Evolutionary conservation across 108 stramenopile genomes (phyloP).

Genomic region (Aurantiochytrium sp.): DNA sequence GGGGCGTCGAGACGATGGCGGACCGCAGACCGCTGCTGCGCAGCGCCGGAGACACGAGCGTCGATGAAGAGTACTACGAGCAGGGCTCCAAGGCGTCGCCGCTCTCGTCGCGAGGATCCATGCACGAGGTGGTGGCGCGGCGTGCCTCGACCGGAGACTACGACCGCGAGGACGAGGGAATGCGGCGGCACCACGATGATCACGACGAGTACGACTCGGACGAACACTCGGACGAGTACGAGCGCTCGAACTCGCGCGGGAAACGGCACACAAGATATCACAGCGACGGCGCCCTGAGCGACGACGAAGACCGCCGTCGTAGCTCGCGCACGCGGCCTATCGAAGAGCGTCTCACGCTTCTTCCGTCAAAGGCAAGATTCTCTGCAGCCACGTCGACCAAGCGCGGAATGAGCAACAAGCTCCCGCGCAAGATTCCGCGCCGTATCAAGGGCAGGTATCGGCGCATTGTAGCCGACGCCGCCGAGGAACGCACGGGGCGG

Average conservation of each 20-base stretch:
- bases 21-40: background rate
- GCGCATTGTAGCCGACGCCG: background rate
- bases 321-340: background rate
- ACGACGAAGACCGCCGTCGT: background rate
- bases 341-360: background rate
- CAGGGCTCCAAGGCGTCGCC: background rate
- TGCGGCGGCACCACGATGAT: too few species aligned
- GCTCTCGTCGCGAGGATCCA: too few species aligned
- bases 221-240: background rate
- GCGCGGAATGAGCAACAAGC: background rate
- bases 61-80: background rate
- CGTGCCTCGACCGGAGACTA: too few species aligned
- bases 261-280: background rate
- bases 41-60: background rate
- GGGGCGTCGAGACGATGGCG: background rate
- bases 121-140: too few species aligned
- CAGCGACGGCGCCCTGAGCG: background rate
- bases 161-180: too few species aligned
- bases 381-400: background rate
- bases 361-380: background rate
- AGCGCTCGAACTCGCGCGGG: too few species aligned
- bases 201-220: background rate
- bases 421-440: conserved; percentile 1
- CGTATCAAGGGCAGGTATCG: background rate
- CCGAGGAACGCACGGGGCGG: background rate